These are phyloP conservation scores for Cadophora sp. DNA, from an alignment of 2,329 filamentous ascomycete species.

Conservation along the genomic window DNA sequence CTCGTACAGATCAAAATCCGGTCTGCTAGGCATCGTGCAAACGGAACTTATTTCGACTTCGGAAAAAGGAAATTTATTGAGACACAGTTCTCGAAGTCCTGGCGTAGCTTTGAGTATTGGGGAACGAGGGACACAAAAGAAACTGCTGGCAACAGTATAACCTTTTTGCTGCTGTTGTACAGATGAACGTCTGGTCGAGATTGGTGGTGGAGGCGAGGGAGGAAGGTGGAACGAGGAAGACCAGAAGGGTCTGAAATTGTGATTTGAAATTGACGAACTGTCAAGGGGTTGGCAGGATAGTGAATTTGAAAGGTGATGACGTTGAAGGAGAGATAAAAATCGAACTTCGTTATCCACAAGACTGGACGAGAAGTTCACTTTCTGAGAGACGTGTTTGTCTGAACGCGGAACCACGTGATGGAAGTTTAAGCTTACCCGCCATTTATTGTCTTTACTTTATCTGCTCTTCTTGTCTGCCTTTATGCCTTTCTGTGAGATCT, in stretches of 20 bases:
- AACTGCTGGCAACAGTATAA: background rate
- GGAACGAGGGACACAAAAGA: background rate
- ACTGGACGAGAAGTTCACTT: background rate
- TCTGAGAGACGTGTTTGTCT: background rate
- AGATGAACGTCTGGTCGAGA: background rate
- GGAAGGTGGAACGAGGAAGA: background rate
- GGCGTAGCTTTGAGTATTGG: no score
- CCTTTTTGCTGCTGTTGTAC: background rate
- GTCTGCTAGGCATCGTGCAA: slow-evolving; percentile 25
- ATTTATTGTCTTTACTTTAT: background rate
- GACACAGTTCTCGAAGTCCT: background rate
- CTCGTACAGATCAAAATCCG: slow-evolving; percentile 30
- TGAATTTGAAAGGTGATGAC: background rate
- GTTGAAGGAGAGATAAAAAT: background rate
- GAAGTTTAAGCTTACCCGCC: background rate
- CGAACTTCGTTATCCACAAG: background rate
- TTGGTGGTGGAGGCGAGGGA: background rate
- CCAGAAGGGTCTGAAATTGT: no score
- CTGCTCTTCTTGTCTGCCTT: background rate
- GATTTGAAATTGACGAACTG: background rate
- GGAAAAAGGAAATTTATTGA: background rate
- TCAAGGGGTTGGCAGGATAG: background rate
- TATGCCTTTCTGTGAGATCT: background rate
- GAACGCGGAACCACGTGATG: background rate
- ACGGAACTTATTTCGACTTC: background rate